Base-by-base conservation (phyloP, 202 grass and related monocot genomes). In the Carex sylvatica region DNA sequence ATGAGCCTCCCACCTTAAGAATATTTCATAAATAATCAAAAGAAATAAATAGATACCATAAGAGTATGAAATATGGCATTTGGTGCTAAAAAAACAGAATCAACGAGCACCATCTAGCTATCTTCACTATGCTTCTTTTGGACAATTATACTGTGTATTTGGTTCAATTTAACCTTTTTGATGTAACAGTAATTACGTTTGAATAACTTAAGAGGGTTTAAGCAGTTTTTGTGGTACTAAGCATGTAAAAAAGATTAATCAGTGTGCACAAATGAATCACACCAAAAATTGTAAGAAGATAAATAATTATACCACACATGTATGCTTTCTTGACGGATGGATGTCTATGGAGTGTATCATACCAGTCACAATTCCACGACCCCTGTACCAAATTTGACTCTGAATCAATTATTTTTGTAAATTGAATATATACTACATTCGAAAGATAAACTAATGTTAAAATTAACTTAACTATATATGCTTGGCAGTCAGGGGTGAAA, bases 281-380 rank as follows among this genome's bases (percentile, higher is more conserved):
- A 24, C 40, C 42, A 72, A 26, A 2, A 72, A 49, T 23, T 72
- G 40, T 44, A 72, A 72, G 14, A 13, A 72, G 19, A 46, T 47
- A 5, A 80, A 63, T 23, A 53, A 82, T 19, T 84, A 56, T 93
- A 98, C 95, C 89, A 87, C 74, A 78, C 95, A 98, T 30, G 92
- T 88, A 87, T 98, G 95, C 75, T 98, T 98, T 80, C 95, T 86
- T 31, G 95, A 98, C 46, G 95, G 84, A 88, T 98, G 90, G 72
- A 95, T 95, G 83, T 98, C 95, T 80, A 98, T 84, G 9, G 92
- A 94, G 87, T 95, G 92, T 68, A 94, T 91, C 80, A 98, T 93
- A 11, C 90, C 89, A 0, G 82, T 77, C 49, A 84, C 46, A 7
- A 82, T 84, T 49, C 87, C 90, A 82, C 10, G 90, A 20, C 89